Conservation (phyloP, 1,284 basidiomycete species). For the Cryptococcus jaspeensis region DNA sequence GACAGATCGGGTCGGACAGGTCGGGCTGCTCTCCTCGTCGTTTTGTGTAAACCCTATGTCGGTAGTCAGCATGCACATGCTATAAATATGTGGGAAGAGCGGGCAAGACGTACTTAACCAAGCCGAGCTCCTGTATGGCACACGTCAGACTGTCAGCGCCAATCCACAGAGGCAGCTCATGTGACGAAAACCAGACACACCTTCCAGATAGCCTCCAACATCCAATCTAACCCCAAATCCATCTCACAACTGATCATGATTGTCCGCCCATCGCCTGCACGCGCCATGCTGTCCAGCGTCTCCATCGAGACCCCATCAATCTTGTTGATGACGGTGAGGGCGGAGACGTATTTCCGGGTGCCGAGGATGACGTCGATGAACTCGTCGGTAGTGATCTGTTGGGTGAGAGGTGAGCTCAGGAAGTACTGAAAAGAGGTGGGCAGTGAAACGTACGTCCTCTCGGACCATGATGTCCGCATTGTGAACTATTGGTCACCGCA, state of each 20-base stretch:
- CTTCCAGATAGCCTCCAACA: conserved; percentile 88
- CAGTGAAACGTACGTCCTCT: conserved; percentile 69
- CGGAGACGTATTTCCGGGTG: conserved; percentile 92
- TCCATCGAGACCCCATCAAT: conserved; percentile 85
- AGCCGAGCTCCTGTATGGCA: conserved; percentile 59
- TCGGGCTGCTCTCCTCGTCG: conserved; percentile 93
- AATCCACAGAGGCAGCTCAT: background rate
- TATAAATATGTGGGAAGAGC: background rate
- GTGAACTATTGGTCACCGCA: conserved; percentile 57
- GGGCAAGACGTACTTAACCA: conserved; percentile 62
- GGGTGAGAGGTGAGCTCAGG: conserved; percentile 1
- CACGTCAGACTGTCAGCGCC: too few relatives aligned
- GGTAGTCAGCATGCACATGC: conserved; percentile 4
- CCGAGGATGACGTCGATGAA: conserved; percentile 96
- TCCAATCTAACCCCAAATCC: conserved; percentile 81
- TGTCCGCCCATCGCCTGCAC: conserved; percentile 67
- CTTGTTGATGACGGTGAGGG: conserved; percentile 92
- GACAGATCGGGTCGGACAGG: conserved; percentile 85
- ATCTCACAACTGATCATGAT: conserved; percentile 94
- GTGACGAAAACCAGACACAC: conserved; percentile 9
- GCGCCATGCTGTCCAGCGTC: conserved; percentile 83
- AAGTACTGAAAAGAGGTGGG: background rate
- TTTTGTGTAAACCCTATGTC: conserved; percentile 76
- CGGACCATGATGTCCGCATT: conserved; percentile 96
- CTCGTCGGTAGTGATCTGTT: conserved; percentile 88